These are phyloP conservation scores for Cryptosporidium ubiquitum DNA, from an alignment of 169 alveolate genomes.

Conservation along the genomic window DNA sequence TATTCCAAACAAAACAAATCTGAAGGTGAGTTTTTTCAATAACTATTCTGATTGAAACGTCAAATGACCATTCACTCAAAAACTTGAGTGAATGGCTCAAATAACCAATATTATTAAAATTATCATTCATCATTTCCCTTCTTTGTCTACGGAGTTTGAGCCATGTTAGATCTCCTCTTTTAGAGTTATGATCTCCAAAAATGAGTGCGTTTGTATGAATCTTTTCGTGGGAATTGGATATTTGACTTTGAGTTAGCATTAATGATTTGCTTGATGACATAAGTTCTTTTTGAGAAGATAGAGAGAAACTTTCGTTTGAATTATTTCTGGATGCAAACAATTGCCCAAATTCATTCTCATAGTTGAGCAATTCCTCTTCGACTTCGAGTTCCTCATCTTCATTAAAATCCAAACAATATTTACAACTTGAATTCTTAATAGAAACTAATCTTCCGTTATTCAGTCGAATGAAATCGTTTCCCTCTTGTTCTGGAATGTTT, in stretches of 20 bases:
- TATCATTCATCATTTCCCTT: neutral
- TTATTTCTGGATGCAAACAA: neutral
- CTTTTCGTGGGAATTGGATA: neutral
- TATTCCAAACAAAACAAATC: slow-evolving; percentile 42
- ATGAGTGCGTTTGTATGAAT: neutral
- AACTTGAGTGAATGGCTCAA: slow-evolving; percentile 22
- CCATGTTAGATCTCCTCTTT: slow-evolving; percentile 57
- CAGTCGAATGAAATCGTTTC: slow-evolving; percentile 17
- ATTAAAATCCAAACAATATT: slow-evolving; percentile 4
- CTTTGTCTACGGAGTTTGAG: slow-evolving; percentile 18
- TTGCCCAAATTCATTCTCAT: neutral
- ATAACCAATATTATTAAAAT: slow-evolving; percentile 8
- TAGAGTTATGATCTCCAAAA: slow-evolving; percentile 38
- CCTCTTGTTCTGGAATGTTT: slow-evolving; percentile 63
- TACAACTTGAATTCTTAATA: slow-evolving; percentile 37
- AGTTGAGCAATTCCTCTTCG: slow-evolving; percentile 19
- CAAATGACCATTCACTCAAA: slow-evolving; percentile 34
- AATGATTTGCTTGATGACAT: neutral
- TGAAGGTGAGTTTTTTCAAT: slow-evolving; percentile 57
- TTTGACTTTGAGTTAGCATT: neutral
- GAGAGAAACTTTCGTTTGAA: neutral
- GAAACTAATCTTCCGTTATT: neutral
- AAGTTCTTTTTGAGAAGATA: neutral
- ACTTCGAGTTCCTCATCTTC: slow-evolving; percentile 48
- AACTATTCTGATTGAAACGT: slow-evolving; percentile 12